Base-by-base conservation (phyloP, 2,329 filamentous ascomycete genomes). In the Biscogniauxia mediterranea region DNA sequence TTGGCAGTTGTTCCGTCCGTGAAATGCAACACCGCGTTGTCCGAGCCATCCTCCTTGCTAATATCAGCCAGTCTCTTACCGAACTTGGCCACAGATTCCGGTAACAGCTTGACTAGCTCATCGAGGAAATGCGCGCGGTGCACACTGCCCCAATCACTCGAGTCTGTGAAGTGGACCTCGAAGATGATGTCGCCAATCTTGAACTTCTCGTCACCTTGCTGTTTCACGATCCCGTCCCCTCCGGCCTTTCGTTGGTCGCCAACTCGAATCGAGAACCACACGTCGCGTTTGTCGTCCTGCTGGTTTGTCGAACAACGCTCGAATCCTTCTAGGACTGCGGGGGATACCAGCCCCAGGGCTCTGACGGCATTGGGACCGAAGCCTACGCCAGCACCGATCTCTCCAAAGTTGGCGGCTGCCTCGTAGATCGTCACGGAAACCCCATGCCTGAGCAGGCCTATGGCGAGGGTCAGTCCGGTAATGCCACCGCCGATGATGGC, bases 401-500 rank as follows among this genome's bases (percentile, higher is more conserved):
- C 76, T 17, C 71, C 69, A 46, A 78, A 73, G 2, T 62, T 59
- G 0, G 71, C 32, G 0, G 75, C 71, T 17, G 74, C 70, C 60
- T 78, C 76, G 65, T 78, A 78, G 20, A 78, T 60, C 9, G 69
- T 76, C 59, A 70, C 66, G 2, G 64, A 62, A n/a, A 78, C 66
- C 26, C 68, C 60, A 32, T 74, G 71, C 55, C 66, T 60, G 15
- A 69, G 64, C 5, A 78, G 71, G 17, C 64, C 66, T 25, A 78
- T 71, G 2, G 76, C 73, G 7, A 78, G 69, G 5, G 71, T 73
- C 0, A 77, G 63, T 11, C 76, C 77, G 60, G 71, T 79, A 63
- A 70, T 81, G 69, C 69, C 80, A 66, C 68, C 79, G 69, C 69
- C 81, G 21, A 78, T 68, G 38, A 78, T 74, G 60, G 76, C 76